phyloP scores from a whole-genome alignment of 129 eudicot genomes.

The Flaveria trinervia region DNA sequence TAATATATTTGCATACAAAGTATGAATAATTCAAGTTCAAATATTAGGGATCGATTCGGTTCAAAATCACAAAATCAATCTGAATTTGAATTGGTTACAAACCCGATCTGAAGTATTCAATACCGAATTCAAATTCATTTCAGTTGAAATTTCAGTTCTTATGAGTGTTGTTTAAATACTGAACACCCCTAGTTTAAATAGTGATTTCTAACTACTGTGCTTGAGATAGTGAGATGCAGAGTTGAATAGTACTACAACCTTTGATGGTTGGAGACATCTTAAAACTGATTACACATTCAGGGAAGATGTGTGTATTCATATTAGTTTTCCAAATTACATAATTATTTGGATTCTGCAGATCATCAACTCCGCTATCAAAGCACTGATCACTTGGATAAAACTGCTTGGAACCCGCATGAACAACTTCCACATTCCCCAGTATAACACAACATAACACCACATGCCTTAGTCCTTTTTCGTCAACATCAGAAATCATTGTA shows the following conservation, averaged over 20 bases:
- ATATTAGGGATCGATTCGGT: no score
- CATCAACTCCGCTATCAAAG: constrained; percentile 89
- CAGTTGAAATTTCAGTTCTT: no score
- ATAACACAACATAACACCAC: constrained; percentile 83
- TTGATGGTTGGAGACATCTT: constrained; percentile 47
- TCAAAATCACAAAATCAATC: no score
- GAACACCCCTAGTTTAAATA: no score
- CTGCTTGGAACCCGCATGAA: constrained; percentile 70
- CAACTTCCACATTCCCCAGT: constrained; percentile 80
- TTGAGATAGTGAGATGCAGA: neutral
- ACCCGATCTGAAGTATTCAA: no score
- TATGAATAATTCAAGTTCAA: no score
- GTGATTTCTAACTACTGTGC: neutral
- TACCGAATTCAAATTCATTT: no score
- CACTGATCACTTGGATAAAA: constrained; percentile 63
- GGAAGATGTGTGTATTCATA: constrained; percentile 75
- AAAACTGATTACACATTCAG: constrained; percentile 72
- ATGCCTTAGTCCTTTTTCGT: constrained; percentile 78
- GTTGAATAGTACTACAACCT: constrained; percentile 47
- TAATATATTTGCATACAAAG: no score
- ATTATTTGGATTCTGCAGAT: constrained; percentile 58
- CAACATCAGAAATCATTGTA: constrained; percentile 65
- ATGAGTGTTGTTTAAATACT: no score
- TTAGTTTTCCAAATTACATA: constrained; percentile 81
- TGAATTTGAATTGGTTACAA: no score